Evolutionary conservation across 2,329 filamentous ascomycete genomes (phyloP).

Genomic region (Arthrobotrys iridis): DNA sequence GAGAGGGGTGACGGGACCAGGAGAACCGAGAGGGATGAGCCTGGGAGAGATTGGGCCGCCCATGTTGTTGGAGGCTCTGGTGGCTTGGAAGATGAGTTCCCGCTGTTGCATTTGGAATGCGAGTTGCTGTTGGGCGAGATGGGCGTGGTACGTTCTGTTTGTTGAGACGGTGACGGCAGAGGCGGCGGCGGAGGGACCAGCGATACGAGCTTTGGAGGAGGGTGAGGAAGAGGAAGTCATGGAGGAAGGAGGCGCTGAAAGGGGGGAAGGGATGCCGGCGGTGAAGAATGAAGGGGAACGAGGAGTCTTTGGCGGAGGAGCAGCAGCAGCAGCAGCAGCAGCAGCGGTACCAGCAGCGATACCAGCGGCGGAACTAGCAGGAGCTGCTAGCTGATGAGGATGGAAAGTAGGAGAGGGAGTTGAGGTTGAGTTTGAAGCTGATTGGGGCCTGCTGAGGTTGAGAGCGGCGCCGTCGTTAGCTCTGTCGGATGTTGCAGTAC

Average conservation of each 20-base stretch:
- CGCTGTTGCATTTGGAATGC: constrained; percentile 58
- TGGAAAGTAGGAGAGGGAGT: background rate
- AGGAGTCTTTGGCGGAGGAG: constrained; percentile 7
- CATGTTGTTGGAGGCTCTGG: constrained; percentile 55
- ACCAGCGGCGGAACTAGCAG: too few relatives aligned
- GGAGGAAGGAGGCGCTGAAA: background rate
- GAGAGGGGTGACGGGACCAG: constrained; percentile 57
- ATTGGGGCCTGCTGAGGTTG: background rate
- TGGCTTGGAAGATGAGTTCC: constrained; percentile 58
- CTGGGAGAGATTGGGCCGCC: constrained; percentile 57
- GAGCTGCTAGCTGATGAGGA: background rate
- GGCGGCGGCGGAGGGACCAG: constrained; percentile 5
- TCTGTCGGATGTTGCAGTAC: too few relatives aligned
- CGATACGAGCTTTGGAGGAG: constrained; percentile 1
- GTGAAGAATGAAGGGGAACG: constrained; percentile 28
- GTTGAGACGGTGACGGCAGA: background rate
- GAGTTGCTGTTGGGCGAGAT: constrained; percentile 58
- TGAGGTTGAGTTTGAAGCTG: background rate
- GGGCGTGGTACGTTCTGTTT: constrained; percentile 51
- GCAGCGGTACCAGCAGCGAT: too few relatives aligned
- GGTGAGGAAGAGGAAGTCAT: constrained; percentile 17
- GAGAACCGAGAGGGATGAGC: constrained; percentile 57
- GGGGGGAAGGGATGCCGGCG: background rate
- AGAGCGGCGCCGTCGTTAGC: too few relatives aligned
- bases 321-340: too few relatives aligned